Evolutionary conservation across 495 filamentous ascomycete species (phyloP), one percentile per base, ranked within the genome.

Genomic region (Hyaloscypha hepaticicola): DNA sequence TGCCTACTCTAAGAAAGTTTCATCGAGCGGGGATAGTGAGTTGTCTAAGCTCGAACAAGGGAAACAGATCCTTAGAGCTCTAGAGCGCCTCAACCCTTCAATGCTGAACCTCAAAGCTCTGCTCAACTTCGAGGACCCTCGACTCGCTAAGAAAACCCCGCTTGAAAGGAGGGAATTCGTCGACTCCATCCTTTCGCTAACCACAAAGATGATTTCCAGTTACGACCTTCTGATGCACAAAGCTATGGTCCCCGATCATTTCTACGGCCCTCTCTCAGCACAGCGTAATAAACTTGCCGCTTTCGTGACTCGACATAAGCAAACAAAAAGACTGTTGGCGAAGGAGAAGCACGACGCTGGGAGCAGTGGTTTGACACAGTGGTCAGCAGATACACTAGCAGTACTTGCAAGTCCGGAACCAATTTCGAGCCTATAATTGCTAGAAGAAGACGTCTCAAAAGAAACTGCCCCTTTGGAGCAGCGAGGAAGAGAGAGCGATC

Each of bases 151-250:
- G 26, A 52, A 31, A 24, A 49, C 51, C 27, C 33, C 6, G 1
- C 26, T 7, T 21, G 33, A 65, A 21, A 26, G 28, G 25, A 22
- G 22, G 5, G 53, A 38, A 21, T 26, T 41, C 21, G 33, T 29
- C n/a, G 41, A 45, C 5, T 19, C 31, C 19, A 26, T 38, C 16
- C 56, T 58, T 29, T 12, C 51, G 1, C 14, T 60, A 2, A 34
- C 65, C 3, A 33, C 22, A 12, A 33, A 31, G 27, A 60, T 73
- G 66, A 66, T 73, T 9, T 12, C 33, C 22, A 64, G 69, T 14
- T 70, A 66, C 50, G 64, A 71, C 33, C 19, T 38, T 8, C 38
- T 73, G 3, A 49, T 73, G 26, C 28, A 67, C 25, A 62, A 71
- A 21, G 69, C 31, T 8, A 60, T 73, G 34, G 66, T 64, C 3